Evolutionary conservation across 2,329 filamentous ascomycete genomes (phyloP).

Genomic region (Amphichorda felina): DNA sequence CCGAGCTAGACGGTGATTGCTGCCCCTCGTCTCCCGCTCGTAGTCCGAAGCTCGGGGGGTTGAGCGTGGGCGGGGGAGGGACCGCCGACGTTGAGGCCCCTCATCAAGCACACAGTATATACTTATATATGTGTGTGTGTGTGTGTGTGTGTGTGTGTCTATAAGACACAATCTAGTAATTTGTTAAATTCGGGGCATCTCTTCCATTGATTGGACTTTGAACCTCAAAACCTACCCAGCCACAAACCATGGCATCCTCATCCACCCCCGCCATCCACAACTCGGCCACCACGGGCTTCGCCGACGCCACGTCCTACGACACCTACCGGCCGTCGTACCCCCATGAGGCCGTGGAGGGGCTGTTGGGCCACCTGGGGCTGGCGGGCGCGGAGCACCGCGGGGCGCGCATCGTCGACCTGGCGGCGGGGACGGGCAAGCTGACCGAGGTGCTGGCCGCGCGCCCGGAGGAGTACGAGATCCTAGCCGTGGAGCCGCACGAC

Average conservation of each 20-base stretch:
- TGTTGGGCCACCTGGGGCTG: slow-evolving; percentile 45
- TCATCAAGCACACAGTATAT: background rate
- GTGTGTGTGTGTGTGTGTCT: too few species aligned
- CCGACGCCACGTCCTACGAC: slow-evolving; percentile 54
- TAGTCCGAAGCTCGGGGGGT: slow-evolving; percentile 1
- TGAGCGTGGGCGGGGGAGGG: too few species aligned
- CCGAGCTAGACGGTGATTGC: background rate
- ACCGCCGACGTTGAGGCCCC: background rate
- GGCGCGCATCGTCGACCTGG: slow-evolving; percentile 49
- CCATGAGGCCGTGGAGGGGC: slow-evolving; percentile 38
- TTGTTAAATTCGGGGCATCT: too few species aligned
- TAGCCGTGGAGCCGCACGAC: slow-evolving; percentile 52
- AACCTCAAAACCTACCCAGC: too few species aligned
- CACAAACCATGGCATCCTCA: too few species aligned
- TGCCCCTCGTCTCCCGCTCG: background rate
- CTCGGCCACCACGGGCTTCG: slow-evolving; percentile 44
- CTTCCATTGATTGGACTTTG: too few species aligned
- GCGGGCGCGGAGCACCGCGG: slow-evolving; percentile 21
- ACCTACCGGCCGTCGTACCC: slow-evolving; percentile 57
- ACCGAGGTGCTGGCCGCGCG: slow-evolving; percentile 49
- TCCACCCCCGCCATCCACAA: slow-evolving; percentile 31
- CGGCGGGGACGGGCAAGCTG: slow-evolving; percentile 59
- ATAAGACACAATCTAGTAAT: too few species aligned
- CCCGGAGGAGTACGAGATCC: slow-evolving; percentile 45
- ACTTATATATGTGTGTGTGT: too few species aligned